These are phyloP conservation scores for Neurospora sp. DNA, from an alignment of 495 filamentous ascomycete species.

Conservation along the genomic window DNA sequence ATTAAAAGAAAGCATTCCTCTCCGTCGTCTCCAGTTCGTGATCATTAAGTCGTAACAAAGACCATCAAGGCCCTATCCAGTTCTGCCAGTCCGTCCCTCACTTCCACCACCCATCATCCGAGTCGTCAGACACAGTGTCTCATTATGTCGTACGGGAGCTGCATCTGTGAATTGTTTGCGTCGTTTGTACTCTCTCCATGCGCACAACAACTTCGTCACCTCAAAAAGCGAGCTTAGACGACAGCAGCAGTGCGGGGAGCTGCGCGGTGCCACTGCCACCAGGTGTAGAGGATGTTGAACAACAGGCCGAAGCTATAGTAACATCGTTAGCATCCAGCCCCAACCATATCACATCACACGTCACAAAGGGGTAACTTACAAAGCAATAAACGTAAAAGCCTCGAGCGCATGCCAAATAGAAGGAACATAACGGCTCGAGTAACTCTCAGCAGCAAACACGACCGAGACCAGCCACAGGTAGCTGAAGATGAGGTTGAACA, in stretches of 20 bases:
- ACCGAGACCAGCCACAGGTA: slow-evolving; percentile 57
- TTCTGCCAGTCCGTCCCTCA: neutral
- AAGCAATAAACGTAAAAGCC: slow-evolving; percentile 52
- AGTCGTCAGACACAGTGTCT: neutral
- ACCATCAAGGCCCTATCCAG: neutral
- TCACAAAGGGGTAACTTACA: slow-evolving; percentile 33
- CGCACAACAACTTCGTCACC: neutral
- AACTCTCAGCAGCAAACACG: slow-evolving; percentile 45
- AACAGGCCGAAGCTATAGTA: slow-evolving; percentile 41
- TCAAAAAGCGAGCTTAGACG: slow-evolving; percentile 8
- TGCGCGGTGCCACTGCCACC: slow-evolving; percentile 27
- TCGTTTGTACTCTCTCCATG: neutral
- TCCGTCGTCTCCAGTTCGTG: neutral
- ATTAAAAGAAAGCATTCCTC: neutral
- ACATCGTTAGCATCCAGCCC: slow-evolving; percentile 11
- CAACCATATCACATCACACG: neutral
- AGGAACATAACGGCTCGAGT: slow-evolving; percentile 17
- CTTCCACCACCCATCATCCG: neutral
- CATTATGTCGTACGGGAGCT: neutral
- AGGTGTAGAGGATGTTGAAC: slow-evolving; percentile 43
- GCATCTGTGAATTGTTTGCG: neutral
- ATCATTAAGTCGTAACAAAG: neutral
- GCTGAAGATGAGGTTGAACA: slow-evolving; percentile 52
- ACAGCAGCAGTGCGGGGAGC: slow-evolving; percentile 13
- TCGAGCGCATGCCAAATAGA: slow-evolving; percentile 41